Base-by-base conservation (phyloP, 768 basidiomycete species). In the Naganishia onofrii region DNA sequence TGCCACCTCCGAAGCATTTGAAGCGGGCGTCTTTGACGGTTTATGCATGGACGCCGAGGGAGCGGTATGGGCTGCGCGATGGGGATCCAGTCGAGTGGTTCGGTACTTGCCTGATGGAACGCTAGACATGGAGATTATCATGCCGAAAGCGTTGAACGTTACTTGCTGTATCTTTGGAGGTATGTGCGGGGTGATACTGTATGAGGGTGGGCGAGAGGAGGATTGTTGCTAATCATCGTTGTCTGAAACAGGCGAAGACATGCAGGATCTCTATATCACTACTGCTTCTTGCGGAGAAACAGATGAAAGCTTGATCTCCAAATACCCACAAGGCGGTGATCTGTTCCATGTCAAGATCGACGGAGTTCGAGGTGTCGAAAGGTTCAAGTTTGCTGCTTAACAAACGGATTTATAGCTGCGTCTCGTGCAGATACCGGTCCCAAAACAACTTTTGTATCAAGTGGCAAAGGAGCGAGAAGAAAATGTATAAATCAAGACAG, bases 31-130 rank as follows among this genome's bases (percentile, higher is more conserved):
- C 21, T 78, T 75, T 56, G 79, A 80, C 56, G 79, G 79, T 4
- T 66, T 80, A 9, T 75, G 76, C 36, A 70, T 76, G 46, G 79
- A 80, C 56, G 76, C 75, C 0, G 42, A 72, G 3, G 79, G 77
- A 3, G 77, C 77, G 26, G 56, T 80, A 46, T 80, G 79, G 79
- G 76, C 70, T 0, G 79, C 79, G 10, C 51, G 79, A 69, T 80
- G 77, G 77, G 72, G 70, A 15, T 75, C 78, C 65, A 60, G 66
- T 8, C 63, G 76, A 42, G 70, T 80, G 19, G 70, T 80, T 12
- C 74, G 79, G n/a, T 75, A 72, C 51, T 72, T 51, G 12, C 75
- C 76, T 0, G 63, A 75, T n/a, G 75, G 75, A 21, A 48, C 68
- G 68, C 38, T 71, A 12, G 75, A 75, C 44, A 31, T 69, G 2